Conservation (phyloP, 768 basidiomycete species). For the Collybiopsis luxurians region DNA sequence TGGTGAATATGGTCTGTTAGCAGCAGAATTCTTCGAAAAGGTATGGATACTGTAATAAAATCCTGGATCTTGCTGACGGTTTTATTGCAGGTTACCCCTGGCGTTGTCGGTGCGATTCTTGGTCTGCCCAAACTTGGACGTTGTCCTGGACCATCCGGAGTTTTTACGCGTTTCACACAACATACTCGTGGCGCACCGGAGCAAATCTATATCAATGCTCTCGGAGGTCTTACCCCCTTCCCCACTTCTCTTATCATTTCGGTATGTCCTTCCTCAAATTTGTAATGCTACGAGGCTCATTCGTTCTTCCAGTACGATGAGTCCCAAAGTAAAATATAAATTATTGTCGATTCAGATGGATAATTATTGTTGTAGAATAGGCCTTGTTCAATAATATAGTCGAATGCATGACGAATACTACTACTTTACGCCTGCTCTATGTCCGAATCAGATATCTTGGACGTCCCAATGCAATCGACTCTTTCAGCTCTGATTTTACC, state of each 20-base stretch:
- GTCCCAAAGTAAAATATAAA: constrained; percentile 20
- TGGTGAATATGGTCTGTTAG: constrained; percentile 4
- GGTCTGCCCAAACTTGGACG: not conserved
- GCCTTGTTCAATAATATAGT: no score
- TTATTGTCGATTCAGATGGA: not conserved
- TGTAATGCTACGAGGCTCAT: not conserved
- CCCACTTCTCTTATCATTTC: constrained; percentile 4
- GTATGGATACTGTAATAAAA: not conserved
- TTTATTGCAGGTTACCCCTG: not conserved
- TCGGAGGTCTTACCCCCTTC: constrained; percentile 3
- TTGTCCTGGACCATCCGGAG: not conserved
- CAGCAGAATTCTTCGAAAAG: not conserved
- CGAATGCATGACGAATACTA: no score
- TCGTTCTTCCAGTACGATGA: not conserved
- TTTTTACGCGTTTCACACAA: constrained; percentile 1
- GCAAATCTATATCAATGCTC: constrained; percentile 5
- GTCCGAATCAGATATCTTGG: no score
- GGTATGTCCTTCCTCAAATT: constrained; percentile 11
- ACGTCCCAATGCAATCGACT: no score
- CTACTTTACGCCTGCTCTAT: no score
- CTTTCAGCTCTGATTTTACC: no score
- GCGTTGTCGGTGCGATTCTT: not conserved
- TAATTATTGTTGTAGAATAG: no score
- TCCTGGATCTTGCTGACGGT: not conserved
- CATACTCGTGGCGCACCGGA: constrained; percentile 1